A percentile compares a stretch with the other conserved stretches of the same genome.
phyloP scores from a whole-genome alignment of 2,329 filamentous ascomycete genomes.

The Colletotrichum navitas region DNA sequence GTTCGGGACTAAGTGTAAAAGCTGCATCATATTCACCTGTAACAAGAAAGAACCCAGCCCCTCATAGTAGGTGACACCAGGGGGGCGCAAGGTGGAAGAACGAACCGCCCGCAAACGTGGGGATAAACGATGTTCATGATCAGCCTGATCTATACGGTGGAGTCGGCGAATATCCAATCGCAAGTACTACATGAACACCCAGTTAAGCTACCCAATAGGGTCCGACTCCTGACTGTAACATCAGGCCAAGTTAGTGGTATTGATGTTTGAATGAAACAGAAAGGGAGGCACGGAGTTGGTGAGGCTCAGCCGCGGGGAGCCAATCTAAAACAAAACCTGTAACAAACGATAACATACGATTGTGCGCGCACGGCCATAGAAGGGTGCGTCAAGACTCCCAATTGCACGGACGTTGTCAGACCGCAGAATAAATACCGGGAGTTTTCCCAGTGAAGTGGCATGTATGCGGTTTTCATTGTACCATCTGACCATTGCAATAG shows the following conservation, averaged over 20 bases:
- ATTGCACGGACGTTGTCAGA: not conserved
- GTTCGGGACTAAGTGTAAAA: not conserved
- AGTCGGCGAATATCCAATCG: slow-evolving; percentile 6
- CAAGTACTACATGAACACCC: not conserved
- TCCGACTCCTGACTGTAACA: slow-evolving; percentile 17
- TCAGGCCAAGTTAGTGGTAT: not conserved
- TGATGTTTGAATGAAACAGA: slow-evolving; percentile 27
- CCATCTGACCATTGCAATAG: slow-evolving; percentile 17
- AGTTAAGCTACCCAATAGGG: slow-evolving; percentile 1
- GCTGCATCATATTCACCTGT: not conserved
- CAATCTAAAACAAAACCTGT: slow-evolving; percentile 31
- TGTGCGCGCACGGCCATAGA: slow-evolving; percentile 3
- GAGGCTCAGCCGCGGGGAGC: not conserved
- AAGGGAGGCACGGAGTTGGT: not conserved
- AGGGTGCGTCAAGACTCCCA: not conserved
- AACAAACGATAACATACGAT: not conserved
- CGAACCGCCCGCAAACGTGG: not conserved
- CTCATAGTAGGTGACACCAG: not conserved
- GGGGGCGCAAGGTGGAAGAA: not conserved
- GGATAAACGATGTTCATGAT: not conserved
- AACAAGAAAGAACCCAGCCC: not conserved
- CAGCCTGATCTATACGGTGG: not conserved
- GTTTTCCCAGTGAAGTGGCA: not conserved
- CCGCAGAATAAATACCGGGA: slow-evolving; percentile 23
- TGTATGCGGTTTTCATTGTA: rapidly evolving